phyloP scores from a whole-genome alignment of 192 early-diverging fungal genomes.

The Coemansia erecta region DNA sequence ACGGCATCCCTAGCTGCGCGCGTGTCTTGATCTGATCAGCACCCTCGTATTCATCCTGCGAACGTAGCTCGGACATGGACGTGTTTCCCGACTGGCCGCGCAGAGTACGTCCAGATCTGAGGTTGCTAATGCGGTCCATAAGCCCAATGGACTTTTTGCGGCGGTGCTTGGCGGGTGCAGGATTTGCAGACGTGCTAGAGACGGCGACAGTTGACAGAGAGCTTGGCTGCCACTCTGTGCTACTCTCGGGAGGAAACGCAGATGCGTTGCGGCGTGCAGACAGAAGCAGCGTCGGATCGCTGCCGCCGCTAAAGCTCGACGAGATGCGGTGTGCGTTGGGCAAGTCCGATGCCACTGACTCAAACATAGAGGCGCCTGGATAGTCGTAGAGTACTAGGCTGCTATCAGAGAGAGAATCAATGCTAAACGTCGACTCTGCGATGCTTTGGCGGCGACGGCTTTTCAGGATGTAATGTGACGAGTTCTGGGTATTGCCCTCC shows the following conservation, averaged over 20 bases:
- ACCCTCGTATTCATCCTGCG: conserved; percentile 5
- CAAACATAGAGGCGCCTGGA: conserved; percentile 25
- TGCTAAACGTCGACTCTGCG: conserved; percentile 14
- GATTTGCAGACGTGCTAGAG: not conserved
- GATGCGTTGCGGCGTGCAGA: conserved; percentile 13
- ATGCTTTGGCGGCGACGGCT: conserved; percentile 25
- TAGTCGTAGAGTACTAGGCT: conserved; percentile 23
- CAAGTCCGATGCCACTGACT: conserved; percentile 4
- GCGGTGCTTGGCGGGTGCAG: conserved; percentile 19
- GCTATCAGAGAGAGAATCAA: conserved; percentile 25
- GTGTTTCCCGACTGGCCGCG: not conserved
- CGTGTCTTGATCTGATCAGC: conserved; percentile 42
- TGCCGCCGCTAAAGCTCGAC: conserved; percentile 2
- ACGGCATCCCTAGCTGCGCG: conserved; percentile 26
- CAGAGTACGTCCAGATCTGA: conserved; percentile 12
- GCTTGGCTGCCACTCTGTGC: conserved; percentile 12
- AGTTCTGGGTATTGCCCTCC: conserved; percentile 19
- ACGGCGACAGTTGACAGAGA: not conserved
- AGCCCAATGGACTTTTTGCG: conserved; percentile 46
- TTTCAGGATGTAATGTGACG: conserved; percentile 23
- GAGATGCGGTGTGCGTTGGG: not conserved
- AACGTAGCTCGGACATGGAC: not conserved
- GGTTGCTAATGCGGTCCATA: conserved; percentile 30
- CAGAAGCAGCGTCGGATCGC: conserved; percentile 9
- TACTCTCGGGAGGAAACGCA: conserved; percentile 6